Base-by-base conservation (phyloP, 164 flowering plant species). In the Aristolochia fimbriata region DNA sequence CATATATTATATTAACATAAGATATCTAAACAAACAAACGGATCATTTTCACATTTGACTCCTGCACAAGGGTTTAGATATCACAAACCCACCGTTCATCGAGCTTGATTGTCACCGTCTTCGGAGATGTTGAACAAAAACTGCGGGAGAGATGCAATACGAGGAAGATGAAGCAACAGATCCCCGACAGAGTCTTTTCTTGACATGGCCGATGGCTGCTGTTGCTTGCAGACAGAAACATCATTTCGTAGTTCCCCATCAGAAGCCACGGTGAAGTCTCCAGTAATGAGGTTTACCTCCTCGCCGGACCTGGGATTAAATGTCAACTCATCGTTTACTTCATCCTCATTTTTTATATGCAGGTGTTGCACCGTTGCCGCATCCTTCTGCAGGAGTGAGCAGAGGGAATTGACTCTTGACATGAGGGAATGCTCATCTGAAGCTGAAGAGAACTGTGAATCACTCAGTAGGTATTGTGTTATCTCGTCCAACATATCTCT, bases 131-230 rank as follows among this genome's bases (percentile, higher is more conserved):
- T 77, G 59, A 79, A 84, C 73, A 92, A 73, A 74, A 85, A 83
- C 73, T 84, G 87, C 3, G 93, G 94, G 45, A 89, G 76, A 24
- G 97, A 92, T 5, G 91, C 81, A 30, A 92, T 86, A 1, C 97
- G 85, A 22, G 96, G 98, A 25, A 92, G 93, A 62, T 89, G 79
- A 53, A 81, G 82, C 66, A 89, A 77, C 71, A 92, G 55, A 5
- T 92, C 98, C 25, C 84, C 80, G 41, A 78, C 77, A 0, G 98
- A 92, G 59, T 92, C 98, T 62, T 77, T 89, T 71, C 97, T 84
- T 8, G 87, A 71, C 80, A 89, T 80, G 27, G 69, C 68, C 6
- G 77, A 60, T 14, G 72, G 60, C 51, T 69, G 56, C 43, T 37
- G 43, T 31, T 22, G 58, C 74, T 77, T 83, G 73, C 60, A 50